These are phyloP conservation scores for Ramalina intermedia DNA, from an alignment of 495 filamentous ascomycete genomes.

Conservation along the genomic window DNA sequence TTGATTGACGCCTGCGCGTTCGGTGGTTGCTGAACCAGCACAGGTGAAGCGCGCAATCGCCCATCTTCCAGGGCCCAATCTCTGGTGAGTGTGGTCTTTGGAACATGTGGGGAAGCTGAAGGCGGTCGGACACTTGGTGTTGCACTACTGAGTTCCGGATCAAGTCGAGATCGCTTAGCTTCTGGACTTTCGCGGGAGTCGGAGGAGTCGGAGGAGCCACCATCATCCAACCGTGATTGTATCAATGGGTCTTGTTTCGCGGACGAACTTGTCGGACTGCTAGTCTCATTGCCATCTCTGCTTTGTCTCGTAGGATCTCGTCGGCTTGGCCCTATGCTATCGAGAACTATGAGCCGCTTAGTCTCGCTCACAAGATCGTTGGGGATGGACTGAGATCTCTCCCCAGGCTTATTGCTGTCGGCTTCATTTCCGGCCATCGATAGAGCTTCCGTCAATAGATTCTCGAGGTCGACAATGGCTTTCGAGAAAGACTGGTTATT, in stretches of 20 bases:
- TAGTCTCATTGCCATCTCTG: not conserved
- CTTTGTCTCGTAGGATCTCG: slow-evolving; percentile 13
- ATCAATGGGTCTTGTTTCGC: too few species aligned
- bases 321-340: slow-evolving; percentile 5
- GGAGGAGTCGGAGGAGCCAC: too few species aligned
- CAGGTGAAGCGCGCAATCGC: not conserved
- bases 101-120: too few species aligned
- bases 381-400: slow-evolving; percentile 1
- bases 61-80: too few species aligned
- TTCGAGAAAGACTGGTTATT: slow-evolving; percentile 8
- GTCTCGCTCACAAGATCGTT: slow-evolving; percentile 4
- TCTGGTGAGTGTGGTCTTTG: too few species aligned
- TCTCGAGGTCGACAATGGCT: slow-evolving; percentile 30
- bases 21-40: slow-evolving; percentile 9
- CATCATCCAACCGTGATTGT: too few species aligned
- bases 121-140: too few species aligned
- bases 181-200: too few species aligned
- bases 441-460: slow-evolving; percentile 31
- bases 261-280: too few species aligned
- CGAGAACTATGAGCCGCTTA: too few species aligned
- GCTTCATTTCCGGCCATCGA: slow-evolving; percentile 25
- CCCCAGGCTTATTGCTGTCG: slow-evolving; percentile 14
- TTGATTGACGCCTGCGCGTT: slow-evolving; percentile 7
- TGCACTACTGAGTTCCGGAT: too few species aligned
- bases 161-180: too few species aligned